Evolutionary conservation across 2,329 filamentous ascomycete species (phyloP), one percentile per base, ranked within the genome.

Genomic region (Colletotrichum plurivorum): DNA sequence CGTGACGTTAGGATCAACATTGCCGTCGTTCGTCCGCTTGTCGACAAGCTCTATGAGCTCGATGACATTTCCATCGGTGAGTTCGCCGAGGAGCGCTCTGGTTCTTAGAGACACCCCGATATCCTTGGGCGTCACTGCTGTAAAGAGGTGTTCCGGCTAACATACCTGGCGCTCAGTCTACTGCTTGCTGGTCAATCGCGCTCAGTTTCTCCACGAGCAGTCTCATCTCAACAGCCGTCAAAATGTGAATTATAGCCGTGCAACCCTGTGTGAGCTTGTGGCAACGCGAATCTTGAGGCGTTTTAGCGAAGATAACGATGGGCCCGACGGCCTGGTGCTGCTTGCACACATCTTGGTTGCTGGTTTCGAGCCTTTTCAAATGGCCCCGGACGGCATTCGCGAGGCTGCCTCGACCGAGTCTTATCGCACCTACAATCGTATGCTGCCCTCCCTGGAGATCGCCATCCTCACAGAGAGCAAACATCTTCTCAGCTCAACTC

Each of bases 391-490:
- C 1, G 87, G 92, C 63, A 86, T 95, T 48, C 85, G 88, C 43
- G 82, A 84, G 16, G 85, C 92, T 72, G 89, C 87, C 36, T 83
- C 86, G 71, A 78, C 82, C 25, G 84, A 82, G 46, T 80, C 81
- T 15, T 80, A 83, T 2, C 87, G 84, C 81, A 82, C 81, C 43
- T 81, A 85, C 67, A 80, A 85, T 68, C 82, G 89, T 72, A 93
- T 91, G 60, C 80, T 95, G 65, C 94, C 93, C 0, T 92, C 93
- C 13, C 85, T 97, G 8, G 94, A 97, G 80, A 88, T 96, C 39
- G 94, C 93, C 61, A 96, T 96, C 71, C 84, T 96, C 45, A 94
- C 91, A 1, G 92, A 95, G 78, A 93, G 92, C 78, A 95, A 95
- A 78, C 83, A 89, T 65, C 94, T 97, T 67, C 83, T 96, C 41